Percentiles rank a stretch among this genome's conserved stretches.
Conservation (phyloP, 1,284 basidiomycete genomes). For the Athelia sp. region DNA sequence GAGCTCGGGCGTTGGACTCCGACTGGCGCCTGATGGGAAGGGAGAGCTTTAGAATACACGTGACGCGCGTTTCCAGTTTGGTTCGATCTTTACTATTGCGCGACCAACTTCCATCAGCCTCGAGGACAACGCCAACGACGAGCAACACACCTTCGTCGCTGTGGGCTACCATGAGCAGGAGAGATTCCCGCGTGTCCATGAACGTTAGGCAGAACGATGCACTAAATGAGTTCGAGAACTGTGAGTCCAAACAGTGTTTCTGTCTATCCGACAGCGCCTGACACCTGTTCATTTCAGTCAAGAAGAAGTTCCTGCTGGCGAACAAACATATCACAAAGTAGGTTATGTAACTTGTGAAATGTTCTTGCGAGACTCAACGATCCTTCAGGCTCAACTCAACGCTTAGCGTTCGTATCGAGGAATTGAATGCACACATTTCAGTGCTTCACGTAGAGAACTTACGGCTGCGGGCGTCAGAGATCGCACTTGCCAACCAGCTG, state of each 20-base stretch:
- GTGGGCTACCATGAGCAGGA: slow-evolving; percentile 64
- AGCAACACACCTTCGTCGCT: slow-evolving; percentile 23
- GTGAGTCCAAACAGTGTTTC: slow-evolving; percentile 39
- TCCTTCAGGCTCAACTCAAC: slow-evolving; percentile 72
- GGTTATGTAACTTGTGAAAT: slow-evolving; percentile 15
- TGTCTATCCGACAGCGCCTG: slow-evolving; percentile 17
- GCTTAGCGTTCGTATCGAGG: slow-evolving; percentile 75
- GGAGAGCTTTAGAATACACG: too few relatives aligned
- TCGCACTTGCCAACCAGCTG: slow-evolving; percentile 66
- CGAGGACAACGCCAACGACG: slow-evolving; percentile 1
- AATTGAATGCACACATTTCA: slow-evolving; percentile 76
- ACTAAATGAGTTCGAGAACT: slow-evolving; percentile 76
- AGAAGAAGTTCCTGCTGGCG: slow-evolving; percentile 84
- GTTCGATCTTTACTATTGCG: too few relatives aligned
- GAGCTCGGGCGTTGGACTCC: too few relatives aligned
- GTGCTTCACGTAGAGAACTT: slow-evolving; percentile 76
- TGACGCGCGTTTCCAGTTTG: too few relatives aligned
- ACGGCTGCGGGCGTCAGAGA: slow-evolving; percentile 71
- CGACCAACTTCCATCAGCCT: background rate
- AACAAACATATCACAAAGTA: slow-evolving; percentile 88
- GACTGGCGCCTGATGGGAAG: too few relatives aligned
- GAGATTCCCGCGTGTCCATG: slow-evolving; percentile 71
- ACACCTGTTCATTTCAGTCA: slow-evolving; percentile 50
- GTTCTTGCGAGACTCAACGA: slow-evolving; percentile 3
- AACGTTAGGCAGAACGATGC: slow-evolving; percentile 69